Conservation (phyloP, 441 rosid genomes). For the Gossypium lobatum region DNA sequence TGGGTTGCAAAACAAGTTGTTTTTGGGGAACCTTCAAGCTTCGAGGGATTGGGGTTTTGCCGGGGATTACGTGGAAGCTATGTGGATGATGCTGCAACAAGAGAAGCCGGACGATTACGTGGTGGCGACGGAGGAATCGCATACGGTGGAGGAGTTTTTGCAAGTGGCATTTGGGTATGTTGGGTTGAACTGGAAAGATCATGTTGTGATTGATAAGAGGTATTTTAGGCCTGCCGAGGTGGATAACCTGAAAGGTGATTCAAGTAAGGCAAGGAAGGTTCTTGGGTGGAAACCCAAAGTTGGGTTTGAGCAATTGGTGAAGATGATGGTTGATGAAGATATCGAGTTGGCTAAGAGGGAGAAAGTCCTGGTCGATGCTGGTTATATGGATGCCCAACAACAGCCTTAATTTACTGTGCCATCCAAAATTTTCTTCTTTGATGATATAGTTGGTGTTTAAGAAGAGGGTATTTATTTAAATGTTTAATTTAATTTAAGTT, state of each 20-base stretch:
- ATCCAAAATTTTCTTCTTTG: background rate
- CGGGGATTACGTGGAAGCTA: slow-evolving; percentile 81
- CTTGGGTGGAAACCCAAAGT: slow-evolving; percentile 80
- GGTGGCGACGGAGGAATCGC: slow-evolving; percentile 94
- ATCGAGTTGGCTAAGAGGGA: slow-evolving; percentile 74
- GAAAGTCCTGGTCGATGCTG: slow-evolving; percentile 88
- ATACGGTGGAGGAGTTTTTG: slow-evolving; percentile 84
- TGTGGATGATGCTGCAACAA: slow-evolving; percentile 97
- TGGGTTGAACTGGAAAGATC: slow-evolving; percentile 77
- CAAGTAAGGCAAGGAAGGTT: slow-evolving; percentile 59
- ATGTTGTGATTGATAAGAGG: slow-evolving; percentile 82
- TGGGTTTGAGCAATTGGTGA: slow-evolving; percentile 79
- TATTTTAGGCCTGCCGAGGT: slow-evolving; percentile 80
- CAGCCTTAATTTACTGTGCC: slow-evolving; percentile 41
- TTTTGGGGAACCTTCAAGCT: slow-evolving; percentile 73
- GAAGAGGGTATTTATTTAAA: slow-evolving; percentile 3
- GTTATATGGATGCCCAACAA: slow-evolving; percentile 79
- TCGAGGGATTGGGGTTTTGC: slow-evolving; percentile 95
- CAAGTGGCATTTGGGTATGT: slow-evolving; percentile 79
- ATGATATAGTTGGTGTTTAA: slow-evolving; percentile 2
- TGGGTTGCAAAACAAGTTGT: slow-evolving; percentile 77
- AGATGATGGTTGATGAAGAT: slow-evolving; percentile 91
- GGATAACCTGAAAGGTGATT: slow-evolving; percentile 75
- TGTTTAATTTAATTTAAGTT: slow-evolving; percentile 13
- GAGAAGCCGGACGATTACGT: slow-evolving; percentile 89